Percentiles rank a stretch among this genome's conserved stretches.
These are phyloP conservation scores for Colletotrichum limetticola DNA, from an alignment of 2,329 filamentous ascomycete species.

Conservation along the genomic window DNA sequence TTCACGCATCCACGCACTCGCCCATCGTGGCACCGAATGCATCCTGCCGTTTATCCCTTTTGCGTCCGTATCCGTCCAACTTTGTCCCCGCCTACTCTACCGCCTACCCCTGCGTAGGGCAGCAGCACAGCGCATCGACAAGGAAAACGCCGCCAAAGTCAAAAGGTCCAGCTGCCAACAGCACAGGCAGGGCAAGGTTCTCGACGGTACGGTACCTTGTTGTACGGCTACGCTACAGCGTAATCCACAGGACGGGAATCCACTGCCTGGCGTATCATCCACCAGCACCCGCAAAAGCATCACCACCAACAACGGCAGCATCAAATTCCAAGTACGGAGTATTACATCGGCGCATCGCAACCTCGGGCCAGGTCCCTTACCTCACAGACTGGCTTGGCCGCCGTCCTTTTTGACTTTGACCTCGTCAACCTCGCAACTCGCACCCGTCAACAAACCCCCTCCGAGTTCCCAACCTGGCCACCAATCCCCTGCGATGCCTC, in stretches of 20 bases:
- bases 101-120: constrained; percentile 21
- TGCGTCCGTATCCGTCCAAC: constrained; percentile 29
- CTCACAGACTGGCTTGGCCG: constrained; percentile 11
- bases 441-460: constrained; percentile 3
- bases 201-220: neutral
- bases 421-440: constrained; percentile 1
- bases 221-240: neutral
- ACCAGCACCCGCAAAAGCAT: neutral
- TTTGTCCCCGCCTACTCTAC: neutral
- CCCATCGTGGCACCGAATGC: constrained; percentile 26
- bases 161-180: neutral
- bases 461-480: constrained; percentile 3
- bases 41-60: constrained; percentile 21
- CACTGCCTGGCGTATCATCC: constrained; percentile 3
- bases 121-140: constrained; percentile 10
- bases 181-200: constrained; percentile 1
- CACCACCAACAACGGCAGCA: neutral
- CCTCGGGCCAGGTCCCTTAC: neutral
- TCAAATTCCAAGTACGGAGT: no score
- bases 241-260: neutral
- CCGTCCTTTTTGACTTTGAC: constrained; percentile 27
- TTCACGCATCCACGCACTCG: neutral
- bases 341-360: neutral
- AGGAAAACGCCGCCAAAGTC: neutral
- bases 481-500: constrained; percentile 19